Conservation (phyloP, 1,139 yeast genomes). For the Sugiyamaella japonica region DNA sequence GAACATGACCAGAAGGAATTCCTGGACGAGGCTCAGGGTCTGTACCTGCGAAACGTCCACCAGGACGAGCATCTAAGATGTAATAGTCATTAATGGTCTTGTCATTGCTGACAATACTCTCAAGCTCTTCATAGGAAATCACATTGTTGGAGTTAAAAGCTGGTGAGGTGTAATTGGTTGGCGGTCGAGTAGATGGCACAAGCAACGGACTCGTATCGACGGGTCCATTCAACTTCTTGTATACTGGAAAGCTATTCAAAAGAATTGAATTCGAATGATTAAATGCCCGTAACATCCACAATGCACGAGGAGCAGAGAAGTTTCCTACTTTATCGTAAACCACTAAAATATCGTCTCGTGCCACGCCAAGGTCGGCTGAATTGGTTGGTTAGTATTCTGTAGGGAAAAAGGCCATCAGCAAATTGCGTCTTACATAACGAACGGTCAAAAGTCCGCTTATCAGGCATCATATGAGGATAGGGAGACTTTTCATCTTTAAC, state of each 20-base stretch:
- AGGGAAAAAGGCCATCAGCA: not conserved
- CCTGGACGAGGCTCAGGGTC: constrained; percentile 90
- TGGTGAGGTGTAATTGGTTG: constrained; percentile 44
- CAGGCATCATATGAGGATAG: constrained; percentile 91
- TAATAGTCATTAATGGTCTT: constrained; percentile 43
- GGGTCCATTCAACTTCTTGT: constrained; percentile 44
- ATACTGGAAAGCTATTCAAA: constrained; percentile 66
- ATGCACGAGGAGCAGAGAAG: constrained; percentile 86
- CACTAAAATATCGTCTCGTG: constrained; percentile 58
- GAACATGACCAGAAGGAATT: constrained; percentile 83
- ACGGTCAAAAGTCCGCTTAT: constrained; percentile 51
- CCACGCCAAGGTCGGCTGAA: constrained; percentile 39
- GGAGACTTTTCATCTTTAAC: constrained; percentile 57
- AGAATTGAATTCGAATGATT: constrained; percentile 69
- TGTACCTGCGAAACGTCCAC: constrained; percentile 70
- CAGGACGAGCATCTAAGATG: constrained; percentile 79
- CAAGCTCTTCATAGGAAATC: constrained; percentile 62
- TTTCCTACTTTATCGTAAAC: constrained; percentile 84
- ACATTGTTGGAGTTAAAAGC: constrained; percentile 51
- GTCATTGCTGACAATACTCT: constrained; percentile 53
- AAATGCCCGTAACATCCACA: constrained; percentile 80
- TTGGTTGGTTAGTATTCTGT: not conserved
- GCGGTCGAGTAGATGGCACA: constrained; percentile 23
- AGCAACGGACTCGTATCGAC: constrained; percentile 40
- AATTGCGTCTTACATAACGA: constrained; percentile 44